Conservation (phyloP, 192 early-diverging fungal genomes). For the Chytriomyces confervae region DNA sequence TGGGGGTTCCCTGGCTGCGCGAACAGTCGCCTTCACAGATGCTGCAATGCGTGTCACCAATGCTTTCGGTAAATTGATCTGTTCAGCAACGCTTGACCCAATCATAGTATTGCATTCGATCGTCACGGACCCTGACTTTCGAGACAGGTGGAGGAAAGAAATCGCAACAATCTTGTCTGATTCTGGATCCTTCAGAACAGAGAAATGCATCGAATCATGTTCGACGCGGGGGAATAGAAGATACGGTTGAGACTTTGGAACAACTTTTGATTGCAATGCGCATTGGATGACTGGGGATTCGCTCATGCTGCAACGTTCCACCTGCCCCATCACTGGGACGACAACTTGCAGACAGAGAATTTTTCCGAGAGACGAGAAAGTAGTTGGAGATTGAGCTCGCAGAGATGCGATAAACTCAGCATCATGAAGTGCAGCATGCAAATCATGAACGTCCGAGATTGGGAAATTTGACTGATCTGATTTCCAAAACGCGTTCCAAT, state of each 20-base stretch:
- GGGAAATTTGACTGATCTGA: background rate
- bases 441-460: background rate
- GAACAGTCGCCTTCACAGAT: background rate
- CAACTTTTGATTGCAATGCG: slow-evolving; percentile 19
- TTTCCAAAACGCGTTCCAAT: slow-evolving; percentile 7
- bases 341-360: slow-evolving; percentile 15
- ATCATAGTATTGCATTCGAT: no score
- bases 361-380: background rate
- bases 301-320: background rate
- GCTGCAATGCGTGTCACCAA: no score
- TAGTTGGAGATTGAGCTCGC: background rate
- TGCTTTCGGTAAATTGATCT: no score
- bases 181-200: slow-evolving; percentile 43
- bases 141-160: slow-evolving; percentile 24
- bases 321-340: background rate
- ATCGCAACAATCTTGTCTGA: slow-evolving; percentile 36
- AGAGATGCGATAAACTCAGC: background rate
- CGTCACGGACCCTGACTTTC: no score
- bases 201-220: slow-evolving; percentile 38
- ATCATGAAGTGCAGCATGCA: slow-evolving; percentile 4
- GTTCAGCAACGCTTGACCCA: no score
- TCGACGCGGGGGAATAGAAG: slow-evolving; percentile 37
- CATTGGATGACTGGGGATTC: slow-evolving; percentile 24
- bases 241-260: background rate
- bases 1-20: slow-evolving; percentile 12